Percentiles rank a stretch among this genome's conserved stretches.
Evolutionary conservation across 768 basidiomycete species (phyloP).

Genomic region (Rubroboletus satanas): DNA sequence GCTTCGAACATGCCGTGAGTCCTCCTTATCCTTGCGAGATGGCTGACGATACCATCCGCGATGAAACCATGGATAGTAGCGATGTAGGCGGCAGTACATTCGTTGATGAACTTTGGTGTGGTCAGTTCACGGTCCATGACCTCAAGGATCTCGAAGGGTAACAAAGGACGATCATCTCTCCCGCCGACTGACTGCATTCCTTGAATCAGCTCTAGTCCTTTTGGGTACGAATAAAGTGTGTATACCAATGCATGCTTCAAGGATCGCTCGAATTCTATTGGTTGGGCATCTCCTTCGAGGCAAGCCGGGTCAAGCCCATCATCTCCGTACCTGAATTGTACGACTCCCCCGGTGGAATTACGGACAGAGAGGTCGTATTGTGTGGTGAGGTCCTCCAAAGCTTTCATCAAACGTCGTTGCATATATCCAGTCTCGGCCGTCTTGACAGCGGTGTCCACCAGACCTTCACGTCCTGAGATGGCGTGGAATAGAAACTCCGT

Average conservation of each 20-base stretch:
- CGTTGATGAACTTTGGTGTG: constrained; percentile 54
- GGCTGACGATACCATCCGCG: constrained; percentile 56
- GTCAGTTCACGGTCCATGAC: constrained; percentile 63
- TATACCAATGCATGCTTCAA: constrained; percentile 81
- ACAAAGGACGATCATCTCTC: constrained; percentile 56
- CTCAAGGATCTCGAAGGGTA: constrained; percentile 84
- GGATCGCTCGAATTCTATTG: constrained; percentile 83
- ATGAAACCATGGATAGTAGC: constrained; percentile 70
- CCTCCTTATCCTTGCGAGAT: constrained; percentile 63
- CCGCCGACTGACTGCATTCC: constrained; percentile 57
- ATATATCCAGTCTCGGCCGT: constrained; percentile 99
- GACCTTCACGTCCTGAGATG: constrained; percentile 95
- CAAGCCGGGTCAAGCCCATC: constrained; percentile 97
- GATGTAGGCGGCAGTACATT: constrained; percentile 71
- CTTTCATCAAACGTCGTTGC: constrained; percentile 99
- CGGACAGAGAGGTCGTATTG: constrained; percentile 96
- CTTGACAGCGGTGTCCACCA: constrained; percentile 99
- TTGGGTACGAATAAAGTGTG: neutral
- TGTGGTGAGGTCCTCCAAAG: constrained; percentile 92
- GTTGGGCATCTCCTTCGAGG: constrained; percentile 92
- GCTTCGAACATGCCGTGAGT: constrained; percentile 83
- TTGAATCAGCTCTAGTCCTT: constrained; percentile 4
- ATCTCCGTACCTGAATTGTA: constrained; percentile 96
- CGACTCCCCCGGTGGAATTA: constrained; percentile 90
- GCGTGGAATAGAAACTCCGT: constrained; percentile 99